These are phyloP conservation scores for Musa itinerans DNA, from an alignment of 176 grass and related monocot species.

Conservation along the genomic window DNA sequence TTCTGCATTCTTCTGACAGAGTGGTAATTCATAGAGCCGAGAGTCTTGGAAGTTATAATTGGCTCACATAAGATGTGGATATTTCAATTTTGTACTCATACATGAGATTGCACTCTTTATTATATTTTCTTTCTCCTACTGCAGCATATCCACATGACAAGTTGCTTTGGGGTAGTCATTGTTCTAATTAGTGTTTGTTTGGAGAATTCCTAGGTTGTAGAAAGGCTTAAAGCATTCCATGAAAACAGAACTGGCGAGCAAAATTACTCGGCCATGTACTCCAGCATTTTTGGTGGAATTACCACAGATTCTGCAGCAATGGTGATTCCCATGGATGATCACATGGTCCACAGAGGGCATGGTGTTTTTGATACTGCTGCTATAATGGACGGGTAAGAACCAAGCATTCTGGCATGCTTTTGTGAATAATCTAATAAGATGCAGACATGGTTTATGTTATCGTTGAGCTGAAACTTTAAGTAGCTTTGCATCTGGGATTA, in stretches of 20 bases:
- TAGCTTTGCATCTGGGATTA: neutral
- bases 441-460: neutral
- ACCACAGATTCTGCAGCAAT: constrained; percentile 66
- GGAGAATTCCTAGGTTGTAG: constrained; percentile 24
- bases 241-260: constrained; percentile 4
- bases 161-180: neutral
- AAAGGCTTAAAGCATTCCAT: constrained; percentile 44
- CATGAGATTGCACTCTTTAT: neutral
- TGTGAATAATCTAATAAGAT: neutral
- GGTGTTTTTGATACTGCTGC: constrained; percentile 95
- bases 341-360: constrained; percentile 88
- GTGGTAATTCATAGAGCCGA: too few relatives aligned
- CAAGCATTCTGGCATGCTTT: neutral
- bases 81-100: too few relatives aligned
- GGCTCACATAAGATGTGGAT: too few relatives aligned
- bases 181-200: neutral
- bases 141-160: neutral
- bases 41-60: too few relatives aligned
- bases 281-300: constrained; percentile 62
- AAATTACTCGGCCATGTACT: constrained; percentile 66
- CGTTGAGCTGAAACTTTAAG: too few relatives aligned
- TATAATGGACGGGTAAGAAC: constrained; percentile 68
- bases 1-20: too few relatives aligned
- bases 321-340: constrained; percentile 69
- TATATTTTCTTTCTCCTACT: neutral